Base-by-base conservation (phyloP, 768 basidiomycete genomes). In the Lenzites betulinus region DNA sequence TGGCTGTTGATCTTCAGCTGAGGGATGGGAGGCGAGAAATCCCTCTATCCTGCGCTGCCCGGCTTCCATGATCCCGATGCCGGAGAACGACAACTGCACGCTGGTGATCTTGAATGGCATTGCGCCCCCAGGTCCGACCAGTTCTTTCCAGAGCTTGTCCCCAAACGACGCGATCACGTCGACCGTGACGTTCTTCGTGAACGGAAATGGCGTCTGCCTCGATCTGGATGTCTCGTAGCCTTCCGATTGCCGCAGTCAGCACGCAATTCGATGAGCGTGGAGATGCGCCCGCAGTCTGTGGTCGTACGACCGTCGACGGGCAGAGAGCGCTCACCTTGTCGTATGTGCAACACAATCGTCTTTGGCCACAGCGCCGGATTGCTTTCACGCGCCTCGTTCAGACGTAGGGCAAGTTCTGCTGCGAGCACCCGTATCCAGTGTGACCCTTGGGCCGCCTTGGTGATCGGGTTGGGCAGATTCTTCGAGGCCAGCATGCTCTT, bases 401-500 rank as follows among this genome's bases (percentile, higher is more conserved):
- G 78, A 49, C 97, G 81, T 9, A 95, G 78, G 7, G 91, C 86
- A 20, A 99, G 80, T 68, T 99, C 97, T 15, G 94, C 92, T 35
- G 94, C 89, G 26, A 98, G 83, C 11, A 98, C 89, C 11, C 89
- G 81, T 47, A 99, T 84, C 97, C 97, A 98, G 56, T 93, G 92
- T 46, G 84, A 80, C 0, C 93, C 95, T 60, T 95, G 88, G 2
- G 84, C 79, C 15, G 82, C 75, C 42, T 85, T 88, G 7, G 81
- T 89, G 23, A 98, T 85, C 0, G 90, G 83, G 35, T 86, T 84
- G 0, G 89, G 86, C 23, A 98, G 82, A 69, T 98, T 98, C 73
- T 99, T 99, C n/a, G 93, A 89, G 0, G 94, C 93, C 54, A 94
- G 76, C 96, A 98, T 98, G 67, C 92, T 93, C 77, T 97, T 98